Percentiles rank a stretch among this genome's conserved stretches.
These are phyloP conservation scores for Anacardium occidentale DNA, from an alignment of 345 rosid genomes.

Conservation along the genomic window DNA sequence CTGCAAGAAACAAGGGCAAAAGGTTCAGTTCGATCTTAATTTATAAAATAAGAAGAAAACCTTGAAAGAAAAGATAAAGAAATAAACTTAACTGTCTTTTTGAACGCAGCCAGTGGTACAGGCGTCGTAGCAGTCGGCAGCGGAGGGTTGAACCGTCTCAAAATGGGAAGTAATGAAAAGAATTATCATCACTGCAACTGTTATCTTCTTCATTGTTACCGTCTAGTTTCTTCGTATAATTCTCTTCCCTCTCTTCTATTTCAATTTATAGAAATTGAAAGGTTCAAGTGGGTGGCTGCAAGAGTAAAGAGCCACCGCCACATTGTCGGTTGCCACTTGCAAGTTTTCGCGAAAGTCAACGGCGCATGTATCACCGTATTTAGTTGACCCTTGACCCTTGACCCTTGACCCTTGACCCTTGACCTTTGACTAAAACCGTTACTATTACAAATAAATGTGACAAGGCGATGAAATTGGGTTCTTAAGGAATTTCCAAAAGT, in stretches of 20 bases:
- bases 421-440: too few species aligned
- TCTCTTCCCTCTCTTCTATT: not conserved
- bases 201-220: conserved; percentile 29
- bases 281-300: too few species aligned
- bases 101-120: conserved; percentile 55
- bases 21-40: too few species aligned
- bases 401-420: too few species aligned
- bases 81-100: conserved; percentile 27
- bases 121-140: conserved; percentile 46
- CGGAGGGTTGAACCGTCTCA: conserved; percentile 30
- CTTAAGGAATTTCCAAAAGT: too few species aligned
- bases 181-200: conserved; percentile 24
- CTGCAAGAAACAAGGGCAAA: conserved; percentile 20
- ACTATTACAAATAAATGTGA: too few species aligned
- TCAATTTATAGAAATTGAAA: not conserved
- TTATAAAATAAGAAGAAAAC: not conserved
- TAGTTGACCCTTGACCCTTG: not conserved
- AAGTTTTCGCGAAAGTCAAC: not conserved
- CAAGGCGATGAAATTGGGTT: too few species aligned
- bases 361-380: not conserved
- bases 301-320: not conserved
- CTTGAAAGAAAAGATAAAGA: not conserved
- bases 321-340: not conserved
- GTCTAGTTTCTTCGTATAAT: not conserved
- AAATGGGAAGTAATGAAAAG: conserved; percentile 20